phyloP scores from a whole-genome alignment of 306 rosid genomes.

The Dryas octopetala region DNA sequence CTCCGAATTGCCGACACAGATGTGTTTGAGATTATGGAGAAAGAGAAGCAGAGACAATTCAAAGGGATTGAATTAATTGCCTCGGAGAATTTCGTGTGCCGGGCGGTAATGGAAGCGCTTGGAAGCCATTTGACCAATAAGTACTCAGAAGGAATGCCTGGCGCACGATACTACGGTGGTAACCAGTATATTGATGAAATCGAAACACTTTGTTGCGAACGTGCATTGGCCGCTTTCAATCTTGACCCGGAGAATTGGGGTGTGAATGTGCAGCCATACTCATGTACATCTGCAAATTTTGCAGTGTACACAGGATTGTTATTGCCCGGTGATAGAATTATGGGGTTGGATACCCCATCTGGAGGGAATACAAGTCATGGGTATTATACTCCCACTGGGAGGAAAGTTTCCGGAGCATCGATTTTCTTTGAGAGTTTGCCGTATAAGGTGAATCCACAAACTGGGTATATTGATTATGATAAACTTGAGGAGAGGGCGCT shows the following conservation, averaged over 20 bases:
- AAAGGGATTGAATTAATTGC: conserved; percentile 86
- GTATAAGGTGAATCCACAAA: conserved; percentile 79
- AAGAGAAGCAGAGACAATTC: conserved; percentile 73
- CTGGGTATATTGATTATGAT: conserved; percentile 80
- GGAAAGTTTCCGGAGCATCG: conserved; percentile 81
- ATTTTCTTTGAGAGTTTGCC: conserved; percentile 92
- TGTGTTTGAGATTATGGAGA: conserved; percentile 67
- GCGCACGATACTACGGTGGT: conserved; percentile 78
- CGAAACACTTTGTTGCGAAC: conserved; percentile 72
- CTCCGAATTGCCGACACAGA: conserved; percentile 69
- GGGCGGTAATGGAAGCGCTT: conserved; percentile 85
- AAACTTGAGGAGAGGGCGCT: conserved; percentile 93
- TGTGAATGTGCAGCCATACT: conserved; percentile 91
- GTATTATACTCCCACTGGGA: conserved; percentile 80
- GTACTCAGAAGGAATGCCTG: conserved; percentile 92
- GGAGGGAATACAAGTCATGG: conserved; percentile 99
- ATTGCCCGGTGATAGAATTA: conserved; percentile 78
- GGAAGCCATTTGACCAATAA: conserved; percentile 93
- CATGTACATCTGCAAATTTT: conserved; percentile 91
- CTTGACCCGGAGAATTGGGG: conserved; percentile 77
- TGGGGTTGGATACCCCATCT: conserved; percentile 96
- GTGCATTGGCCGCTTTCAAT: conserved; percentile 70
- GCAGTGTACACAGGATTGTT: conserved; percentile 85
- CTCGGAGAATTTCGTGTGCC: conserved; percentile 85
- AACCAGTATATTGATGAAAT: conserved; percentile 84